phyloP scores from a whole-genome alignment of 352 stramenopile genomes.

The Phytopythium montanum region DNA sequence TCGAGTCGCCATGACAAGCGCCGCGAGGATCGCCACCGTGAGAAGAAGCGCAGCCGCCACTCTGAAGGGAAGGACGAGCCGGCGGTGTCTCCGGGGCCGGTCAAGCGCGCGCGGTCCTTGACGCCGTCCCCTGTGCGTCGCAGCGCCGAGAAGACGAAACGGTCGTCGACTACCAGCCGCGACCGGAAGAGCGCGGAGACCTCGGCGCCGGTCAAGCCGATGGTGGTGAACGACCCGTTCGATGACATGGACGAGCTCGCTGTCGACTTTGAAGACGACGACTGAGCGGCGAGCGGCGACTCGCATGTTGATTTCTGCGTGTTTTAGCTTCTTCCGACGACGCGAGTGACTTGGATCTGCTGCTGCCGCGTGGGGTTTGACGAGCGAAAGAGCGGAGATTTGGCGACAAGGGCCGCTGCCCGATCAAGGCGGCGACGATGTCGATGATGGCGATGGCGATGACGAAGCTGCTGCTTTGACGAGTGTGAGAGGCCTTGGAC shows the following conservation, averaged over 20 bases:
- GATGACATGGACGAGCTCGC: constrained; percentile 75
- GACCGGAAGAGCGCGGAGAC: constrained; percentile 17
- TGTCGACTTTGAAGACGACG: constrained; percentile 83
- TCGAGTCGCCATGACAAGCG: constrained; percentile 33
- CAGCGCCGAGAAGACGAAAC: constrained; percentile 12
- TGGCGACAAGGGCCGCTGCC: not conserved
- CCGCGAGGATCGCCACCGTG: constrained; percentile 23
- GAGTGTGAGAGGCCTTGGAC: not conserved
- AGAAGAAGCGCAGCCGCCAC: constrained; percentile 26
- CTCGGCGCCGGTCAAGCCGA: constrained; percentile 14
- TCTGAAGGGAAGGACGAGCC: constrained; percentile 3
- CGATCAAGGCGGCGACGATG: not conserved
- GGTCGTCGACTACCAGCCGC: constrained; percentile 14
- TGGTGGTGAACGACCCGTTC: constrained; percentile 38
- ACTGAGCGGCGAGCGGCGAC: constrained; percentile 11
- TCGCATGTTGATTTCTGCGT: constrained; percentile 1
- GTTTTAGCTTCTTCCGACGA: constrained; percentile 1
- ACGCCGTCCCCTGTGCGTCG: constrained; percentile 37
- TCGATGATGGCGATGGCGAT: no score
- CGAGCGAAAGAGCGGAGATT: not conserved
- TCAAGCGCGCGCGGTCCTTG: constrained; percentile 22
- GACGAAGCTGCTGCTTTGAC: not conserved
- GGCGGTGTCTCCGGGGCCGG: constrained; percentile 1
- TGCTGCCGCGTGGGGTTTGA: not conserved
- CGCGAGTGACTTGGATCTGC: not conserved